phyloP scores from a whole-genome alignment of 352 stramenopile genomes.

The Saprolegnia diclina region DNA sequence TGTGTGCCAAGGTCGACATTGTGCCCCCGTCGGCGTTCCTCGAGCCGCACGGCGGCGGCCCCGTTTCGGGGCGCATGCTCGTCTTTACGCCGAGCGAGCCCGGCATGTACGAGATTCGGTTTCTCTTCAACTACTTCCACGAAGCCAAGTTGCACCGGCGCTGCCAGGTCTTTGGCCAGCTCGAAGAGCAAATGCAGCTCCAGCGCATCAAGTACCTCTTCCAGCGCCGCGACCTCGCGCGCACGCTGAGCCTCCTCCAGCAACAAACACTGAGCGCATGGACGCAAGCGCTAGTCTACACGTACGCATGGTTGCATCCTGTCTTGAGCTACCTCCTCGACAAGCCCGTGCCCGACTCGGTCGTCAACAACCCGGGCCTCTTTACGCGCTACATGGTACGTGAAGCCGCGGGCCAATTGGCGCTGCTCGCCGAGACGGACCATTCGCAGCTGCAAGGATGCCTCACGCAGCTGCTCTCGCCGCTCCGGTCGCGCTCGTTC shows the following conservation, averaged over 20 bases:
- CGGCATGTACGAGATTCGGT: constrained; percentile 55
- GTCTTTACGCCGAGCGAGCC: constrained; percentile 41
- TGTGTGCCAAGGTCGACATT: constrained; percentile 44
- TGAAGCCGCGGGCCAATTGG: constrained; percentile 34
- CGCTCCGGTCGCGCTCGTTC: constrained; percentile 37
- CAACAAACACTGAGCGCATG: constrained; percentile 34
- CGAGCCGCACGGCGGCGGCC: constrained; percentile 35
- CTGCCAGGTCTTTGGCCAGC: constrained; percentile 48
- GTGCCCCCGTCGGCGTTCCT: constrained; percentile 50
- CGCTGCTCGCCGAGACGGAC: constrained; percentile 29
- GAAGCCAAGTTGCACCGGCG: constrained; percentile 48
- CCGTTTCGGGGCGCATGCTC: constrained; percentile 42
- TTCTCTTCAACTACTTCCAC: constrained; percentile 65
- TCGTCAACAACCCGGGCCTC: constrained; percentile 38
- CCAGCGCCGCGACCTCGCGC: constrained; percentile 40
- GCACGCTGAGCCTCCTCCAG: constrained; percentile 44
- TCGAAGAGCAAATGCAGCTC: constrained; percentile 61
- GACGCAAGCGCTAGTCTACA: constrained; percentile 43
- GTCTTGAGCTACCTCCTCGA: constrained; percentile 47
- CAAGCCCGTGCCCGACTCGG: constrained; percentile 31
- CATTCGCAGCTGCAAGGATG: constrained; percentile 38
- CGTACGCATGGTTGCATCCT: constrained; percentile 41
- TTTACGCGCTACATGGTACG: constrained; percentile 39
- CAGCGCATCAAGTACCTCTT: constrained; percentile 51
- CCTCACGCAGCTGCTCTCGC: constrained; percentile 37